A percentile compares a stretch with the other conserved stretches of the same genome.
phyloP scores from a whole-genome alignment of 371 early-diverging fungal species.

The Lichtheimia hyalospora region DNA sequence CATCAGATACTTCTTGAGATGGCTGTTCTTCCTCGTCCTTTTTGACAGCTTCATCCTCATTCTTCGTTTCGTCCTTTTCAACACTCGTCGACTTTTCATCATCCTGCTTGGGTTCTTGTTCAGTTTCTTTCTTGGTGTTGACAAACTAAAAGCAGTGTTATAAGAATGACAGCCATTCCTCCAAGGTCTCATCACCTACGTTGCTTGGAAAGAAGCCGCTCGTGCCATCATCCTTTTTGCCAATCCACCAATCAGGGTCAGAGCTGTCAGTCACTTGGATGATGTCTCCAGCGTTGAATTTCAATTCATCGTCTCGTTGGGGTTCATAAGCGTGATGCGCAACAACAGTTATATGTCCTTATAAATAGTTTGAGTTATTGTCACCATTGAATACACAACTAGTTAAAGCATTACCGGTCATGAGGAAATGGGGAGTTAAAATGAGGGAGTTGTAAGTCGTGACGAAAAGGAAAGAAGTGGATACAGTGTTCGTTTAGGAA shows the following conservation, averaged over 20 bases:
- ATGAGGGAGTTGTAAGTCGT: too few relatives aligned
- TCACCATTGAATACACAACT: too few relatives aligned
- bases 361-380: too few relatives aligned
- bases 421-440: too few relatives aligned
- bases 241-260: slow-evolving; percentile 68
- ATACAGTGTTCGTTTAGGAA: too few relatives aligned
- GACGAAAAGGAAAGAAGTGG: too few relatives aligned
- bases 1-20: slow-evolving; percentile 1
- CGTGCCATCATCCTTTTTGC: slow-evolving; percentile 54
- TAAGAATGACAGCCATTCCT: not conserved
- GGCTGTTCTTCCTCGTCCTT: not conserved
- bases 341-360: slow-evolving; percentile 7
- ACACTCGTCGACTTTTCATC: not conserved
- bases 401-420: too few relatives aligned
- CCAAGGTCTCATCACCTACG: slow-evolving; percentile 35
- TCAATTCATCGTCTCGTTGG: slow-evolving; percentile 59
- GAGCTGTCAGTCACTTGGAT: slow-evolving; percentile 50
- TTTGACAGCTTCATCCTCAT: not conserved
- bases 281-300: slow-evolving; percentile 53
- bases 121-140: slow-evolving; percentile 1
- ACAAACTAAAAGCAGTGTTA: slow-evolving; percentile 23
- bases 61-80: not conserved
- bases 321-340: slow-evolving; percentile 44
- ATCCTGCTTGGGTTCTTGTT: slow-evolving; percentile 6
- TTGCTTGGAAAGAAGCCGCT: slow-evolving; percentile 77